Conservation (phyloP, 225 moss, liverwort and hornwort genomes). For the Sphagnum contortum region DNA sequence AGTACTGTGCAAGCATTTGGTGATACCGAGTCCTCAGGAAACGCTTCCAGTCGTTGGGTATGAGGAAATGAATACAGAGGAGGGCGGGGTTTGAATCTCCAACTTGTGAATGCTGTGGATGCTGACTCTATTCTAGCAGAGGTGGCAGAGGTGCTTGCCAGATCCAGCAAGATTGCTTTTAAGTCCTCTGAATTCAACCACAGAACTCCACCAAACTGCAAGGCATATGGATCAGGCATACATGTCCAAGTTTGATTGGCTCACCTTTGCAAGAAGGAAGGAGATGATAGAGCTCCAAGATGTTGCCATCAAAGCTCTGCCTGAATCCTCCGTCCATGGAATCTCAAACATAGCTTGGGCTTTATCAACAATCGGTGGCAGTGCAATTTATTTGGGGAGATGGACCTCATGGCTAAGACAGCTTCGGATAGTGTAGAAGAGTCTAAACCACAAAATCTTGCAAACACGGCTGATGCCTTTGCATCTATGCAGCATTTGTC, state of each 20-base stretch:
- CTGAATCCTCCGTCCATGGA: constrained; percentile 64
- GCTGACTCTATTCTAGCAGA: constrained; percentile 38
- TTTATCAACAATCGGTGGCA: constrained; percentile 77
- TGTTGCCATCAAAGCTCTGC: constrained; percentile 43
- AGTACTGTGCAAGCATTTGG: too few species aligned
- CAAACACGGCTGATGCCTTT: constrained; percentile 74
- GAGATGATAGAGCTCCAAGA: constrained; percentile 49
- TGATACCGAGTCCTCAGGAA: too few species aligned
- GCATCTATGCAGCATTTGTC: constrained; percentile 75
- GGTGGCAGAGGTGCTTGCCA: constrained; percentile 40
- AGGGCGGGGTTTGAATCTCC: constrained; percentile 54
- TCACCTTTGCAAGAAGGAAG: constrained; percentile 55
- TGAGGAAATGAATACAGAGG: constrained; percentile 17
- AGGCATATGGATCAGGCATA: constrained; percentile 72
- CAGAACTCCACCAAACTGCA: constrained; percentile 76
- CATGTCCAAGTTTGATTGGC: constrained; percentile 53
- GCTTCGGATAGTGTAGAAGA: constrained; percentile 34
- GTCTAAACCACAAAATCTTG: constrained; percentile 71
- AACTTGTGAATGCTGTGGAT: constrained; percentile 51
- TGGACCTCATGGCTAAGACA: constrained; percentile 50
- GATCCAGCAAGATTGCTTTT: constrained; percentile 28
- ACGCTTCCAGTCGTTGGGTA: constrained; percentile 1
- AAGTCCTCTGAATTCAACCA: constrained; percentile 72
- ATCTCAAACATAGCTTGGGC: constrained; percentile 86
- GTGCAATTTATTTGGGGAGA: constrained; percentile 53